Base-by-base conservation (phyloP, 176 grass and related monocot species). In the Tillandsia leiboldiana region DNA sequence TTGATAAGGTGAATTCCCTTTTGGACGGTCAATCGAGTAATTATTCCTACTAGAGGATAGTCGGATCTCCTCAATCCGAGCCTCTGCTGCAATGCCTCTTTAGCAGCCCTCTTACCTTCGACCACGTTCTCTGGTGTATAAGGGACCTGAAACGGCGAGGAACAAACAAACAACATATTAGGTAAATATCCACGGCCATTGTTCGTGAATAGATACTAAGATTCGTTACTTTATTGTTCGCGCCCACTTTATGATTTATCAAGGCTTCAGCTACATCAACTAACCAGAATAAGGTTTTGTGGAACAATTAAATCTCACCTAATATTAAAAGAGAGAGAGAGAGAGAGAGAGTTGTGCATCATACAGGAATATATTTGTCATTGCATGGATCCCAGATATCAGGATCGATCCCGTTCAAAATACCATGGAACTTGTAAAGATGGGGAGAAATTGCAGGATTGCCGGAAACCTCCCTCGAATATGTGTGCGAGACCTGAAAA, bases 1-100 rank as follows among this genome's bases (percentile, higher is more conserved):
- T 97, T 93, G 71, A 99, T 99, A 66, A 99, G 94, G 84, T 99
- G 94, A 76, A 99, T 87, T 83, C 94, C 89, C 79, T 99, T 93
- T 79, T 99, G 94, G 49, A 89, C 84, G 49, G 94, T 99, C 51
- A 93, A 84, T 13, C 87, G 94, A 53, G 74, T 88, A 48, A 99
- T 90, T 54, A 99, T 92, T 79, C 89, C 94, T 11, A 99, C 84
- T 72, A 99, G 12, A 65, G 89, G 84, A 65, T 74, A 27, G 77
- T 99, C 89, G 33, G 68, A 86, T 87, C 68, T 85, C 50, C 78
- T 80, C 66, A 93, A 81, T 65, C 84, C 89, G 69, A 90, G 82
- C 72, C 64, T 99, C 83, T 87, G 79, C 65, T 93, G 94, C 79
- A 99, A 83, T 74, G 84, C 89, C 10, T 57, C 83, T 79, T 99